phyloP scores from a whole-genome alignment of 495 filamentous ascomycete species.

The Hypoxylon rickii region DNA sequence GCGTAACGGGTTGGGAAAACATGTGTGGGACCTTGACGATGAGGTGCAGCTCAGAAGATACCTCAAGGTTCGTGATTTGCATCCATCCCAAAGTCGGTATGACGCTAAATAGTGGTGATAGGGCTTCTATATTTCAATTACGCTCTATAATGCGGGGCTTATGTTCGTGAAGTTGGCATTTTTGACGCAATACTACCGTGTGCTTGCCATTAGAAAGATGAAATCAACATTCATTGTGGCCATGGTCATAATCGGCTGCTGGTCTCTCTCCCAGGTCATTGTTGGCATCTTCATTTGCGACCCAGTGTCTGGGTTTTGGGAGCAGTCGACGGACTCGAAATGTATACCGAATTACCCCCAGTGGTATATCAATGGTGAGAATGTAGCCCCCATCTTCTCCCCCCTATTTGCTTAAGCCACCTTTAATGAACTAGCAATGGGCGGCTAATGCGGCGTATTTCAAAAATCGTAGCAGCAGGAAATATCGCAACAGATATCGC shows the following conservation, averaged over 20 bases:
- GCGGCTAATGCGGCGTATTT: too few species aligned
- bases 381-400: too few species aligned
- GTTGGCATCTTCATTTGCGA: slow-evolving; percentile 42
- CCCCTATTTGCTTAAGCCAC: too few species aligned
- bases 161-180: slow-evolving; percentile 49
- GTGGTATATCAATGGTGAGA: slow-evolving; percentile 49
- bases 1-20: slow-evolving; percentile 42
- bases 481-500: slow-evolving; percentile 46
- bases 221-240: slow-evolving; percentile 33
- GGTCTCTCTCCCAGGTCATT: slow-evolving; percentile 48
- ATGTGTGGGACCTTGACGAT: slow-evolving; percentile 34
- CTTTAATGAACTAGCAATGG: too few species aligned
- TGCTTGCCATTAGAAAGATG: slow-evolving; percentile 41
- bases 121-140: slow-evolving; percentile 50
- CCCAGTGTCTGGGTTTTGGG: slow-evolving; percentile 45
- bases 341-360: slow-evolving; percentile 41
- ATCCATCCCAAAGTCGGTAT: not conserved
- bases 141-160: slow-evolving; percentile 49
- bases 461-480: too few species aligned
- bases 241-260: slow-evolving; percentile 41
- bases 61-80: slow-evolving; percentile 20
- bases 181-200: slow-evolving; percentile 49
- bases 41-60: slow-evolving; percentile 28
- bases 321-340: slow-evolving; percentile 25
- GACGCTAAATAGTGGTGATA: slow-evolving; percentile 14